phyloP scores from a whole-genome alignment of 164 flowering plant species.

The Piper longum region DNA sequence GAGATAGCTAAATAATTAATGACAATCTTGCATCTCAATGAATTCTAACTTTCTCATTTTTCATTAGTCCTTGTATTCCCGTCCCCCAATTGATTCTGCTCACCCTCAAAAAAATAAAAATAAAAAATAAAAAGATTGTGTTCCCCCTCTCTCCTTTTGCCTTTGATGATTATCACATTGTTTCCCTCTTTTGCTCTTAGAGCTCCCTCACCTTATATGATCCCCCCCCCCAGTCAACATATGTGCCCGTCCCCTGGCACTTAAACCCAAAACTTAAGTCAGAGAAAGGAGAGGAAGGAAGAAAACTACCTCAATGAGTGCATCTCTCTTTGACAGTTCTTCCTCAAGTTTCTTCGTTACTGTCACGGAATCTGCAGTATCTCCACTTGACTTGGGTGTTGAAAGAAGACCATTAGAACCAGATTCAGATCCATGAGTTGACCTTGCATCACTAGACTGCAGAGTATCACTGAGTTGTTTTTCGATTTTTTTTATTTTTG shows the following conservation, averaged over 20 bases:
- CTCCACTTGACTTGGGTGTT: slow-evolving; percentile 26
- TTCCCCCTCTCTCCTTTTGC: too few species aligned
- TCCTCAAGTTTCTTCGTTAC: slow-evolving; percentile 87
- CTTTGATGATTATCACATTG: too few species aligned
- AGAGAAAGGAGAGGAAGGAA: not conserved
- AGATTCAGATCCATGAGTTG: slow-evolving; percentile 27
- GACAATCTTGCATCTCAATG: too few species aligned
- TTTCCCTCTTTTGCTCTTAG: too few species aligned
- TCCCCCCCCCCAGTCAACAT: too few species aligned
- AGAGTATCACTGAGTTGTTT: slow-evolving; percentile 48
- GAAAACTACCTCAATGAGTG: slow-evolving; percentile 69
- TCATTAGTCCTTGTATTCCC: too few species aligned
- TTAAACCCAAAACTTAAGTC: not conserved
- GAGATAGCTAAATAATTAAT: too few species aligned
- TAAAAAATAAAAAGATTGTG: too few species aligned
- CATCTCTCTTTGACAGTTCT: slow-evolving; percentile 87
- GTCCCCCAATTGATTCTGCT: too few species aligned
- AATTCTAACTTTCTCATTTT: too few species aligned
- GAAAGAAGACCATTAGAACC: slow-evolving; percentile 19
- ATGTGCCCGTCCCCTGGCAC: not conserved
- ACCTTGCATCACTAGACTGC: slow-evolving; percentile 28
- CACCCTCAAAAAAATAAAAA: too few species aligned
- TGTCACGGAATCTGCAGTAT: slow-evolving; percentile 42
- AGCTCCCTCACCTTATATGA: too few species aligned
- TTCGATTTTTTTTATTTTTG: slow-evolving; percentile 48